These are phyloP conservation scores for Phytophthora palmivora DNA, from an alignment of 352 stramenopile genomes.

Conservation along the genomic window DNA sequence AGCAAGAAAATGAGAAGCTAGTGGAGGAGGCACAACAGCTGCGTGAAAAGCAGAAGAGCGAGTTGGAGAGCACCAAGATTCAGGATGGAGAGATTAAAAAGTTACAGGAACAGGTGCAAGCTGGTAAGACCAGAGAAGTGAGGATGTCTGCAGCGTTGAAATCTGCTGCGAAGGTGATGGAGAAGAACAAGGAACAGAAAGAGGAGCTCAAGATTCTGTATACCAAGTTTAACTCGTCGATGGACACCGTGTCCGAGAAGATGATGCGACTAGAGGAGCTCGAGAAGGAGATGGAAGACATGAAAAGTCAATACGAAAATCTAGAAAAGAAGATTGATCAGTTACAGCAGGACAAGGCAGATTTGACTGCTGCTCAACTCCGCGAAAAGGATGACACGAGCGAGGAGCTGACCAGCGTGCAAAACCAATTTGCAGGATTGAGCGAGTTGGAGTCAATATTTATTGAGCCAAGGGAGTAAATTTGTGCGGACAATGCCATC, in stretches of 20 bases:
- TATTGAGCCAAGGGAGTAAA: too few relatives aligned
- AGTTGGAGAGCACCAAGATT: conserved; percentile 26
- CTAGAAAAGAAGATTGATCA: conserved; percentile 36
- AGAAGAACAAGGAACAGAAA: too few relatives aligned
- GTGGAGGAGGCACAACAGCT: too few relatives aligned
- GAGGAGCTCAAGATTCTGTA: too few relatives aligned
- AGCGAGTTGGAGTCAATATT: conserved; percentile 24
- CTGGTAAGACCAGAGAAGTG: conserved; percentile 21
- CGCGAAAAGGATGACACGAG: conserved; percentile 13
- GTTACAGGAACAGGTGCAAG: conserved; percentile 40
- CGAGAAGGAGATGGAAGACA: too few relatives aligned
- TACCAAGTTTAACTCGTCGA: too few relatives aligned
- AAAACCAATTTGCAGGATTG: conserved; percentile 30
- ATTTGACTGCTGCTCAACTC: conserved; percentile 21
- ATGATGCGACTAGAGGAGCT: too few relatives aligned
- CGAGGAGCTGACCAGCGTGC: conserved; percentile 29
- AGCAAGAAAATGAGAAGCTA: conserved; percentile 41
- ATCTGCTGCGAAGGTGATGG: too few relatives aligned
- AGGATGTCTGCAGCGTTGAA: too few relatives aligned
- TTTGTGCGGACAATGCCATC: too few relatives aligned
- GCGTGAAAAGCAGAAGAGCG: too few relatives aligned
- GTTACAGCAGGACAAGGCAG: conserved; percentile 30
- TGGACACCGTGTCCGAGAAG: too few relatives aligned
- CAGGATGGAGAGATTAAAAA: conserved; percentile 38
- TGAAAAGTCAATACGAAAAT: conserved; percentile 8